These are phyloP conservation scores for Fraxinus latifolia DNA, from an alignment of 305 asterid species.

Conservation along the genomic window DNA sequence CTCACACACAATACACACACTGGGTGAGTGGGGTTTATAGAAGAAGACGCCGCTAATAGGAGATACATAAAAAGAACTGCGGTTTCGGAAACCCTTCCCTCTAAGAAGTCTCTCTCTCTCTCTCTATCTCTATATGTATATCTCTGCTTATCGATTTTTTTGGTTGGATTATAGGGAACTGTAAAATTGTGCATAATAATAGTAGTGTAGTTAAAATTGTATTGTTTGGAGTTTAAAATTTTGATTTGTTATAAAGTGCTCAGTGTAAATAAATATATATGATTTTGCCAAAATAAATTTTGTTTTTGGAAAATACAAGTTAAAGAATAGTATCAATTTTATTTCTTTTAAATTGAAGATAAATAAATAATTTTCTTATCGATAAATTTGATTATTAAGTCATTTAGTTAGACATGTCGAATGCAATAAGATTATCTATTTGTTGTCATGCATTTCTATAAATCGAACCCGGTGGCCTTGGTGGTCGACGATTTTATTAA, in stretches of 20 bases:
- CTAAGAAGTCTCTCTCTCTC: background rate
- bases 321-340: background rate
- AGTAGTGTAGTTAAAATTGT: background rate
- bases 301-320: background rate
- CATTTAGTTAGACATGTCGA: background rate
- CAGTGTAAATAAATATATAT: background rate
- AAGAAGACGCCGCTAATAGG: conserved; percentile 21
- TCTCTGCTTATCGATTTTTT: background rate
- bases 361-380: no score
- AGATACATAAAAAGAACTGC: conserved; percentile 21
- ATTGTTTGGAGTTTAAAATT: background rate
- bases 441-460: background rate
- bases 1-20: background rate
- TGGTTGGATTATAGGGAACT: background rate
- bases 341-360: background rate
- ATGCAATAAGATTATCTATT: background rate
- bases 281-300: background rate
- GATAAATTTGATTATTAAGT: background rate
- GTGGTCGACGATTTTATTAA: background rate
- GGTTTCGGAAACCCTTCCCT: conserved; percentile 38
- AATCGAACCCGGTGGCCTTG: background rate
- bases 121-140: background rate
- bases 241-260: background rate
- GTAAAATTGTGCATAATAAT: background rate
- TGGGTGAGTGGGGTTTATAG: conserved; percentile 22